A percentile compares a stretch with the other conserved stretches of the same genome.
These are phyloP conservation scores for Aspergillus sp. DNA, from an alignment of 2,329 filamentous ascomycete genomes.

Conservation along the genomic window DNA sequence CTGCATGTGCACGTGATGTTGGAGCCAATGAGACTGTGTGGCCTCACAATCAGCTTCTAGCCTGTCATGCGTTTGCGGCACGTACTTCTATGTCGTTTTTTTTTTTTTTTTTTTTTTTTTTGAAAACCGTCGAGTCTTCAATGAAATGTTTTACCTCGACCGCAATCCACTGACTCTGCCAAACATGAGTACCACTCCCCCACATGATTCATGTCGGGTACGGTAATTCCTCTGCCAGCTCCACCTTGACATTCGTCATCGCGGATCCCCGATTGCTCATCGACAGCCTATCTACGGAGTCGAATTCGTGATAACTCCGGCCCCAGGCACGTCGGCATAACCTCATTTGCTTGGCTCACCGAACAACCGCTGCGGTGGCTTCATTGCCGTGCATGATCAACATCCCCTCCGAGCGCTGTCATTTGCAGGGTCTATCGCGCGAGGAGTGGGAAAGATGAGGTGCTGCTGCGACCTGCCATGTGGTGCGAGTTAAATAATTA, in stretches of 20 bases:
- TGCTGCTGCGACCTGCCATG: constrained; percentile 11
- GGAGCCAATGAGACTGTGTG: too few relatives aligned
- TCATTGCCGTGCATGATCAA: constrained; percentile 9
- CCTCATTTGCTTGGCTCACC: neutral
- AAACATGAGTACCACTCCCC: too few relatives aligned
- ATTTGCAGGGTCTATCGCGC: constrained; percentile 16
- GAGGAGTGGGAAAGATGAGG: constrained; percentile 15
- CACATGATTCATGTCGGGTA: too few relatives aligned
- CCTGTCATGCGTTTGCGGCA: too few relatives aligned
- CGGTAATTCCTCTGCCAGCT: neutral
- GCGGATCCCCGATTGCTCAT: constrained; percentile 22
- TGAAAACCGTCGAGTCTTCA: too few relatives aligned
- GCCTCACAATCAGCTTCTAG: too few relatives aligned
- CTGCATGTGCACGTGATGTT: too few relatives aligned
- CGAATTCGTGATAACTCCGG: neutral
- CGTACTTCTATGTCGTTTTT: too few relatives aligned
- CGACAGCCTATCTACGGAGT: neutral
- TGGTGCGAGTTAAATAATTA: neutral
- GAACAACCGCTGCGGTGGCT: neutral
- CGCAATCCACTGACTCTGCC: too few relatives aligned
- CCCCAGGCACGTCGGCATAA: neutral
- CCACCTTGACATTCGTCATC: constrained; percentile 18
- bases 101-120: too few relatives aligned
- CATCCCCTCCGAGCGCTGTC: neutral
- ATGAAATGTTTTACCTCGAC: too few relatives aligned